Conservation (phyloP, 768 basidiomycete species). For the Paxillus involutus region DNA sequence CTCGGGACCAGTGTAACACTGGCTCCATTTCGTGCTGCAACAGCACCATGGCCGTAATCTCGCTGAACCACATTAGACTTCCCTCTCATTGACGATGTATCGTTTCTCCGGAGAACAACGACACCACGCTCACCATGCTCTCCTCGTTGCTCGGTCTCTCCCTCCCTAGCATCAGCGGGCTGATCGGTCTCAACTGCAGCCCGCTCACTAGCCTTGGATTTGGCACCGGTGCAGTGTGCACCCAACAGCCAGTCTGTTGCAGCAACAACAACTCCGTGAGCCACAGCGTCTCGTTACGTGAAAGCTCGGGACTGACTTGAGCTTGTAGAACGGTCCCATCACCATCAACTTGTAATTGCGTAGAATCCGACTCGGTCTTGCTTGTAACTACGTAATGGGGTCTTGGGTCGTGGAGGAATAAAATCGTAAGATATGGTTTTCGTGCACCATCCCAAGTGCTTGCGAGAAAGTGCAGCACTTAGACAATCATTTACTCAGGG, state of each 20-base stretch:
- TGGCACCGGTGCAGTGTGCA: conserved; percentile 6
- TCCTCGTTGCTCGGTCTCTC: neutral
- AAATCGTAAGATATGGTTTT: too few relatives aligned
- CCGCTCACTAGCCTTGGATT: conserved; percentile 13
- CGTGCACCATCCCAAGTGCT: too few relatives aligned
- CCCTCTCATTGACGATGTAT: neutral
- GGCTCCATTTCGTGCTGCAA: conserved; percentile 13
- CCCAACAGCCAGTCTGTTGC: conserved; percentile 41
- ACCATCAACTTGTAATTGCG: neutral
- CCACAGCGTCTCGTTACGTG: neutral
- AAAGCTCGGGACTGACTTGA: neutral
- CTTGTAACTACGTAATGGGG: too few relatives aligned
- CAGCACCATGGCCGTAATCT: neutral
- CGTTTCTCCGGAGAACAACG: neutral
- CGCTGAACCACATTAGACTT: too few relatives aligned
- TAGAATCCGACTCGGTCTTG: too few relatives aligned
- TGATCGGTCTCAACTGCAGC: conserved; percentile 8
- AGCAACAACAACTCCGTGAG: conserved; percentile 43
- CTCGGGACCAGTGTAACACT: conserved; percentile 9
- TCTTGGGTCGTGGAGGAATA: too few relatives aligned
- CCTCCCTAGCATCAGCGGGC: neutral
- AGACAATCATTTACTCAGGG: too few relatives aligned
- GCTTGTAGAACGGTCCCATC: conserved; percentile 1
- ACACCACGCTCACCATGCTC: neutral
- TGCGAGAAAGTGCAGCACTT: too few relatives aligned